Percentiles rank a stretch among this genome's conserved stretches.
Conservation (phyloP, 2,329 filamentous ascomycete species). For the Trichoderma koningiopsis region DNA sequence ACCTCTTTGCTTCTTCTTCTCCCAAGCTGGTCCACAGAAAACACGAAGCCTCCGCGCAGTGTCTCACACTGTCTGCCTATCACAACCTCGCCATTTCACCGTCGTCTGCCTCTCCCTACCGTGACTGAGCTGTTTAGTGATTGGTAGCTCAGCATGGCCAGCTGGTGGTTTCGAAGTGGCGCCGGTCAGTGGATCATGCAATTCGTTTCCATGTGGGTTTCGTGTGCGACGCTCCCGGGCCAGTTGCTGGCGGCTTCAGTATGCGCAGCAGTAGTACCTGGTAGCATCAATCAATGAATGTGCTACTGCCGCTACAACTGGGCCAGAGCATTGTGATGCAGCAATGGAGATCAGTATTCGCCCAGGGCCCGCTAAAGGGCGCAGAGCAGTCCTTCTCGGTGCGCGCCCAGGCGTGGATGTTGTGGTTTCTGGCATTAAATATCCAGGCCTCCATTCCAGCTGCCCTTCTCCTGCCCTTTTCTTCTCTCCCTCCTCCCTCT, state of each 20-base stretch:
- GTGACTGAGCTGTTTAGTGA: not conserved
- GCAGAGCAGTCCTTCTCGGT: not conserved
- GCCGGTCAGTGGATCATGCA: slow-evolving; percentile 11
- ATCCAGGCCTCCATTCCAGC: slow-evolving; percentile 18
- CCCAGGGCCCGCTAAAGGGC: not conserved
- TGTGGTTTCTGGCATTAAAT: slow-evolving; percentile 12
- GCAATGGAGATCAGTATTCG: not conserved
- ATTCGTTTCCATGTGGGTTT: slow-evolving; percentile 12
- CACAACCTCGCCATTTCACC: slow-evolving; percentile 17
- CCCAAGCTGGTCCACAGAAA: not conserved
- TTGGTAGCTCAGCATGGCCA: not conserved
- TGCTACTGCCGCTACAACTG: not conserved
- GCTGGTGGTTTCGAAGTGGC: slow-evolving; percentile 16
- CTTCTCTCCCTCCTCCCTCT: slow-evolving; percentile 20
- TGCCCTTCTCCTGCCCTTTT: slow-evolving; percentile 17
- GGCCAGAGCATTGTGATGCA: not conserved
- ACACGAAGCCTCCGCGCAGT: slow-evolving; percentile 7
- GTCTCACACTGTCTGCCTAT: slow-evolving; percentile 23
- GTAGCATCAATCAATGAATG: not conserved
- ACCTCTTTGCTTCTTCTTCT: not conserved
- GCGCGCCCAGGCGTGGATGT: not conserved
- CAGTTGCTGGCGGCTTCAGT: slow-evolving; percentile 4
- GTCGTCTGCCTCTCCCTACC: not conserved
- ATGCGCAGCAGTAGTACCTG: not conserved
- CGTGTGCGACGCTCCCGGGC: slow-evolving; percentile 18